Evolutionary conservation across 78 protist genomes (phyloP), one percentile per base, ranked within the genome.

Genomic region (Dictyostelium citrinum): DNA sequence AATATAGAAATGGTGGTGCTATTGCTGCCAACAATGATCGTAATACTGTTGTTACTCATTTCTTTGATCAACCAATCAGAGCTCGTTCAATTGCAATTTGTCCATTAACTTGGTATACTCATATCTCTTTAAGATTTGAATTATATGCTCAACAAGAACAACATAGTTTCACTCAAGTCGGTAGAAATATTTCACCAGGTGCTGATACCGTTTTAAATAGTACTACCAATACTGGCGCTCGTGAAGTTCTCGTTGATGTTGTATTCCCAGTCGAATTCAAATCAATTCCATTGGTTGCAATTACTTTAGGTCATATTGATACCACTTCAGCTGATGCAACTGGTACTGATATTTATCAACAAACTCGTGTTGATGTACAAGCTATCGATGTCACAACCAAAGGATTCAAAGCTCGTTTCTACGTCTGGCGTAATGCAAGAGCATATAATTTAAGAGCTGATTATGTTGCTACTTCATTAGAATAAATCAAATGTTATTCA

Each of bases 1-100:
- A 77, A 2, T 77, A 77, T 29, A 77, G 46, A 24, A 45, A 45
- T 22, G 82, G 82, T 77, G 17, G 39, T 39, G 16, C 81, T 2
- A 5, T 83, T 49, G n/a, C 51, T 33, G 90, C 55, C 0, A 72
- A 72, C 27, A 72, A 24, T 45, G 90, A 83, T 71, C 31, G 68
- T 22, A 46, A 45, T 1, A 49, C 90, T 0, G 41, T 72, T 20
- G 29, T 24, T 0, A 72, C 90, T 9, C 39, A 72, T 35, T 22
- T 11, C 37, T 83, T 83, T 29, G 16, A 24, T 5, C 3, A 33
- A 0, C 90, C 90, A 83, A 22, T 81, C 12, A 22, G 31, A 46
- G 91, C 91, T 24, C 41, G 91, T 33, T 60, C 84, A 27, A 43
- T 85, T 74, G 55, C 70, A 33, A 55, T 77, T n/a, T 58, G 55